A percentile compares a stretch with the other conserved stretches of the same genome.
Conservation (phyloP, 1,284 basidiomycete species). For the Cutaneotrichosporon sp. region DNA sequence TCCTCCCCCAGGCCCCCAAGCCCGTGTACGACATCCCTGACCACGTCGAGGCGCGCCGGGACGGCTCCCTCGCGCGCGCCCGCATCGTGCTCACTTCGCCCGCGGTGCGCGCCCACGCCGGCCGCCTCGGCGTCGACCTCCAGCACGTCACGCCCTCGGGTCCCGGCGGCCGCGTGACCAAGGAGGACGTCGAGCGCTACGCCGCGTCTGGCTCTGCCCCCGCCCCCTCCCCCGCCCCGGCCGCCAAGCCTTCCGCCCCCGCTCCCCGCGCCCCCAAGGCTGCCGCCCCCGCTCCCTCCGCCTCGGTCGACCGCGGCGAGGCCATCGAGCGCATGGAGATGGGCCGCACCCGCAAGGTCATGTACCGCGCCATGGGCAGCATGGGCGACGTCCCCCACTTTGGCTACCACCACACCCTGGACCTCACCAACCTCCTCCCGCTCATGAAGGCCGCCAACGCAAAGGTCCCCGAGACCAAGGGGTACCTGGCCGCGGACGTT, state of each 20-base stretch:
- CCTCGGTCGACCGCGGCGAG: slow-evolving; percentile 59
- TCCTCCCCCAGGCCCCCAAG: slow-evolving; percentile 35
- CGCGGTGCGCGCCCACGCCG: slow-evolving; percentile 42
- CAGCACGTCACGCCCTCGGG: slow-evolving; percentile 63
- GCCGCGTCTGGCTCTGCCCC: slow-evolving; percentile 10
- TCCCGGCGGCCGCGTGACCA: slow-evolving; percentile 63
- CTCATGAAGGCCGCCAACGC: slow-evolving; percentile 67
- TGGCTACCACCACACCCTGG: slow-evolving; percentile 77
- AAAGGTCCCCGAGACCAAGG: slow-evolving; percentile 56
- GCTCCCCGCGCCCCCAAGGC: no score
- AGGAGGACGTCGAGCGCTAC: slow-evolving; percentile 60
- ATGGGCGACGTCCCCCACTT: slow-evolving; percentile 68
- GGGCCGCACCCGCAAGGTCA: slow-evolving; percentile 73
- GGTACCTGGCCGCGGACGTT: slow-evolving; percentile 56
- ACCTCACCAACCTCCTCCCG: slow-evolving; percentile 76
- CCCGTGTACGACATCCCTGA: slow-evolving; percentile 14
- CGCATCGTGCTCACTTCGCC: slow-evolving; percentile 41
- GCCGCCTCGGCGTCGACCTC: slow-evolving; percentile 38
- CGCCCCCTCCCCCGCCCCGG: background rate
- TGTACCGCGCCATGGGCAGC: slow-evolving; percentile 84
- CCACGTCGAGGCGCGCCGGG: slow-evolving; percentile 20
- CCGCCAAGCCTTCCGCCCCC: no score
- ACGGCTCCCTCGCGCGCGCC: slow-evolving; percentile 6
- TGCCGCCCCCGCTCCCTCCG: slow-evolving; percentile 3
- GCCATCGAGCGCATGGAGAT: slow-evolving; percentile 64